phyloP scores from a whole-genome alignment of 768 basidiomycete genomes.

The Boletellus ananas region DNA sequence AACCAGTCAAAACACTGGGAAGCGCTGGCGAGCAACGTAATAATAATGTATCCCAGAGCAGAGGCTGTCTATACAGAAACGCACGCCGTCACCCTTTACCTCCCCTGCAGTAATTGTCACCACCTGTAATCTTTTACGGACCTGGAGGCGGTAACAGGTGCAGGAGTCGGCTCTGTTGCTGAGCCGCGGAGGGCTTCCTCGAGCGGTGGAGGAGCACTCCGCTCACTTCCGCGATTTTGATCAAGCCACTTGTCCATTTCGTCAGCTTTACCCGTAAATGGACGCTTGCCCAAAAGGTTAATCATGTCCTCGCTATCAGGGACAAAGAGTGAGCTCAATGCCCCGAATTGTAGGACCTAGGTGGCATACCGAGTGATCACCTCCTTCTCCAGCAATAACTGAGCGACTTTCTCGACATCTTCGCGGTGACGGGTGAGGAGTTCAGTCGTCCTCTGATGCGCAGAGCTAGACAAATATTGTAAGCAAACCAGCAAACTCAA shows the following conservation, averaged over 20 bases:
- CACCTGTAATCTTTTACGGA: slow-evolving; percentile 31
- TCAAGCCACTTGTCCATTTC: slow-evolving; percentile 99
- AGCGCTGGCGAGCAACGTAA: slow-evolving; percentile 44
- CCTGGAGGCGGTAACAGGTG: slow-evolving; percentile 45
- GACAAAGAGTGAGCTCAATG: background rate
- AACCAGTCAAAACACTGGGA: background rate
- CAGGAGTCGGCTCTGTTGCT: slow-evolving; percentile 40
- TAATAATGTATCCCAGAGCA: slow-evolving; percentile 40
- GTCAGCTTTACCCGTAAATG: slow-evolving; percentile 72
- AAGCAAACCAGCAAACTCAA: slow-evolving; percentile 1
- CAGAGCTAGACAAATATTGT: slow-evolving; percentile 42
- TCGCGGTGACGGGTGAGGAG: slow-evolving; percentile 77
- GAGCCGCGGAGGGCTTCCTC: slow-evolving; percentile 43
- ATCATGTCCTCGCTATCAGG: slow-evolving; percentile 80
- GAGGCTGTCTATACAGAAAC: slow-evolving; percentile 27
- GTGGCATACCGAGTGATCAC: slow-evolving; percentile 79
- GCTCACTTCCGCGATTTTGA: slow-evolving; percentile 57
- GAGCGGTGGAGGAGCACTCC: slow-evolving; percentile 62
- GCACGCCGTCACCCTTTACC: slow-evolving; percentile 4
- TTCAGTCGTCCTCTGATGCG: slow-evolving; percentile 79
- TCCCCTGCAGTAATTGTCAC: slow-evolving; percentile 1
- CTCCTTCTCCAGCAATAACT: slow-evolving; percentile 89
- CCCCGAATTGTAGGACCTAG: background rate
- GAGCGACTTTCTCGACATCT: slow-evolving; percentile 92
- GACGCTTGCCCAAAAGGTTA: slow-evolving; percentile 72